These are phyloP conservation scores for Chaetomium strumarium DNA, from an alignment of 2,329 filamentous ascomycete species.

Conservation along the genomic window DNA sequence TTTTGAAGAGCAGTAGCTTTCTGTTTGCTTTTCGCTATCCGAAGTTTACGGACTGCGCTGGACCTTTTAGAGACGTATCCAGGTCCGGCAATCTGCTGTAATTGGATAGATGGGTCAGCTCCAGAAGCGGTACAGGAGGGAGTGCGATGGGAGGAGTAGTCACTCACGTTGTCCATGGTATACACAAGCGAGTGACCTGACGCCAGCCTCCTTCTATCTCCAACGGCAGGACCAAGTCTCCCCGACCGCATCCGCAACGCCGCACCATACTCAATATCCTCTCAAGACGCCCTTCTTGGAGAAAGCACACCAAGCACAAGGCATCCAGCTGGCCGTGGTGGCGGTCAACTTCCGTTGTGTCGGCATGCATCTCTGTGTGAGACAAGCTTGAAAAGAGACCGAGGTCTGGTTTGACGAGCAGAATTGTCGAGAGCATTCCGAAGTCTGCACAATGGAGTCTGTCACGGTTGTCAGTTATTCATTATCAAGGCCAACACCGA, in stretches of 20 bases:
- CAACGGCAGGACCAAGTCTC: background rate
- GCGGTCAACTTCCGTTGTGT: background rate
- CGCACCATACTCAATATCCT: background rate
- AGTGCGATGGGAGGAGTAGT: background rate
- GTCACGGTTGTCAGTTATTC: background rate
- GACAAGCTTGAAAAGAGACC: background rate
- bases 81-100: conserved; percentile 6
- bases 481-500: background rate
- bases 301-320: background rate
- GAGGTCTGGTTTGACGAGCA: background rate
- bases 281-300: background rate
- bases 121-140: background rate
- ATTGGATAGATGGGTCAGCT: background rate
- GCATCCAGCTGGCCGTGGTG: background rate
- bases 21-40: background rate
- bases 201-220: background rate
- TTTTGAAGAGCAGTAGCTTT: background rate
- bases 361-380: background rate
- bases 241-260: background rate
- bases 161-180: conserved; percentile 5
- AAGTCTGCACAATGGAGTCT: background rate
- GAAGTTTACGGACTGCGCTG: background rate
- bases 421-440: background rate
- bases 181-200: background rate
- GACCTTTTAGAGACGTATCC: conserved; percentile 4